Conservation (phyloP, 2,329 filamentous ascomycete species). For the Beauveria bassiana region DNA sequence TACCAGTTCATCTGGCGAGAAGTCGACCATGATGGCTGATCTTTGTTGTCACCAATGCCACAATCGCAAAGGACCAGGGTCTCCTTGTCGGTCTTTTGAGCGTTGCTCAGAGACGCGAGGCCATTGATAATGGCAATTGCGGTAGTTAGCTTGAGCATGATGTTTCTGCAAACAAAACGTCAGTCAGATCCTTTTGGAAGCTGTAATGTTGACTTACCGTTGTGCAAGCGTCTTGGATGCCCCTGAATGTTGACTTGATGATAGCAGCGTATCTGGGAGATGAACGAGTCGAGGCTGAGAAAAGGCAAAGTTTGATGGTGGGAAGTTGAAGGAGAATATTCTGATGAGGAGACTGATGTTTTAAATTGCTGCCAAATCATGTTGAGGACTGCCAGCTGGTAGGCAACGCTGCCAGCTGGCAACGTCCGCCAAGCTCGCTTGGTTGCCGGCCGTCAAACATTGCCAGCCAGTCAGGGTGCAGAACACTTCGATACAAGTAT, state of each 20-base stretch:
- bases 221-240: not conserved
- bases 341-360: not conserved
- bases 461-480: not conserved
- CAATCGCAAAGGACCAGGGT: constrained; percentile 35
- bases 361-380: not conserved
- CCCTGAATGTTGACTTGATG: not conserved
- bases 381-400: constrained; percentile 2
- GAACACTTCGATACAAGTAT: not conserved
- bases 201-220: not conserved
- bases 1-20: constrained; percentile 39
- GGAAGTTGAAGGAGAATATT: not conserved
- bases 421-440: not conserved
- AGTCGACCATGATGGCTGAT: constrained; percentile 32
- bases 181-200: not conserved
- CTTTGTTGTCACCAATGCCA: constrained; percentile 34
- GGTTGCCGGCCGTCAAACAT: not conserved
- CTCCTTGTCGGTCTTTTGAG: constrained; percentile 24
- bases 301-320: too few species aligned
- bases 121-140: constrained; percentile 6
- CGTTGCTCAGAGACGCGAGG: constrained; percentile 12
- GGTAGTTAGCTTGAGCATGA: constrained; percentile 16
- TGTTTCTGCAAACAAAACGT: not conserved
- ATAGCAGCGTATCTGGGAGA: not conserved
- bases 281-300: not conserved
- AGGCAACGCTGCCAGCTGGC: constrained; percentile 3